These are phyloP conservation scores for Nigrograna mackinnonii DNA, from an alignment of 2,329 filamentous ascomycete genomes.

Conservation along the genomic window DNA sequence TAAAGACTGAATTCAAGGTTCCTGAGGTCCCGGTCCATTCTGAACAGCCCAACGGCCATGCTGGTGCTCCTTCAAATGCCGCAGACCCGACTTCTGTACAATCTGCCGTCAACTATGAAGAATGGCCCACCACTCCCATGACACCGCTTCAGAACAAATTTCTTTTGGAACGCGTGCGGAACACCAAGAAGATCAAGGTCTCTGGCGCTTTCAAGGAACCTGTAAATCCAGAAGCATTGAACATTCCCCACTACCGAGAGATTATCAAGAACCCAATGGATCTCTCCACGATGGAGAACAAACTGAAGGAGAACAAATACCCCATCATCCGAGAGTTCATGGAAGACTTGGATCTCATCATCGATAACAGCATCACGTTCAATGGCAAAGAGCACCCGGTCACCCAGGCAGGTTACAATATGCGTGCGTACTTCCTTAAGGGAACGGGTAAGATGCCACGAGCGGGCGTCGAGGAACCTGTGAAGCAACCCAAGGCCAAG, in stretches of 20 bases:
- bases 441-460: conserved; percentile 64
- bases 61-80: conserved; percentile 27
- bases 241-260: conserved; percentile 73
- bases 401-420: conserved; percentile 66
- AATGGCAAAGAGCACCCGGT: conserved; percentile 80
- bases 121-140: conserved; percentile 36
- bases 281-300: conserved; percentile 78
- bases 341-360: conserved; percentile 75
- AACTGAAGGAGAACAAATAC: conserved; percentile 74
- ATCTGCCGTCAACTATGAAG: conserved; percentile 34
- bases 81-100: conserved; percentile 34
- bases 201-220: conserved; percentile 76
- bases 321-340: conserved; percentile 71
- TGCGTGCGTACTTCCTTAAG: conserved; percentile 63
- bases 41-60: conserved; percentile 31
- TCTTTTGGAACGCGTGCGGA: conserved; percentile 68
- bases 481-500: conserved; percentile 61
- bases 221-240: conserved; percentile 75
- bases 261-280: conserved; percentile 83
- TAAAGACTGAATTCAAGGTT: conserved; percentile 46
- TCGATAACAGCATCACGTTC: conserved; percentile 78
- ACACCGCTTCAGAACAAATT: conserved; percentile 64
- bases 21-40: conserved; percentile 42
- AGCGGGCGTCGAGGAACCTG: conserved; percentile 56
- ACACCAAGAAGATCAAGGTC: conserved; percentile 84